Conservation (phyloP, 805 yeast genomes). For the Spathaspora gorwiae region DNA sequence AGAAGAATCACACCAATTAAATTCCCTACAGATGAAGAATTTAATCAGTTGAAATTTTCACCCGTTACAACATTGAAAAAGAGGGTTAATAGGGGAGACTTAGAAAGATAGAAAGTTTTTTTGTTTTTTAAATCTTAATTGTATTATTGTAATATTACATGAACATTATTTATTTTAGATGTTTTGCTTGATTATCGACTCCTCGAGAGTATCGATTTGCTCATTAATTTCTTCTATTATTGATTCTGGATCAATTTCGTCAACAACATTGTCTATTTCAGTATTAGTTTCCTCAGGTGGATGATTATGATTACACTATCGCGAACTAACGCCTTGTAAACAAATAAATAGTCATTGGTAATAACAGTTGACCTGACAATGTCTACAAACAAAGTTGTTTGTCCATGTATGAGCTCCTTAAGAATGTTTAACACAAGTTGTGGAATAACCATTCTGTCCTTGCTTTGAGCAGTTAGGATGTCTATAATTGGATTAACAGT, state of each 20-base stretch:
- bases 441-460: constrained; percentile 4
- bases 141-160: too few species aligned
- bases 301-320: too few species aligned
- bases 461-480: constrained; percentile 6
- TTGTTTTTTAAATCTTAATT: too few species aligned
- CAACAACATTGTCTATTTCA: too few species aligned
- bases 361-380: constrained; percentile 18
- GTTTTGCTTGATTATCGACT: too few species aligned
- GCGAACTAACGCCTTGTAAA: constrained; percentile 26
- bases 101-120: neutral
- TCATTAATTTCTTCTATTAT: too few species aligned
- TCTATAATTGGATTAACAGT: constrained; percentile 13
- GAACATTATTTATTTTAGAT: too few species aligned
- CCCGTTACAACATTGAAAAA: constrained; percentile 14
- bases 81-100: constrained; percentile 1
- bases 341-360: constrained; percentile 19
- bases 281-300: too few species aligned
- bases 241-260: too few species aligned
- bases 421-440: constrained; percentile 6
- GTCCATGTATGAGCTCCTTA: constrained; percentile 7
- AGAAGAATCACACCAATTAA: constrained; percentile 33
- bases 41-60: constrained; percentile 23
- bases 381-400: constrained; percentile 4
- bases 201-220: too few species aligned
- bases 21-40: constrained; percentile 27